Base-by-base conservation (phyloP, 345 rosid species). In the Litchi chinensis region DNA sequence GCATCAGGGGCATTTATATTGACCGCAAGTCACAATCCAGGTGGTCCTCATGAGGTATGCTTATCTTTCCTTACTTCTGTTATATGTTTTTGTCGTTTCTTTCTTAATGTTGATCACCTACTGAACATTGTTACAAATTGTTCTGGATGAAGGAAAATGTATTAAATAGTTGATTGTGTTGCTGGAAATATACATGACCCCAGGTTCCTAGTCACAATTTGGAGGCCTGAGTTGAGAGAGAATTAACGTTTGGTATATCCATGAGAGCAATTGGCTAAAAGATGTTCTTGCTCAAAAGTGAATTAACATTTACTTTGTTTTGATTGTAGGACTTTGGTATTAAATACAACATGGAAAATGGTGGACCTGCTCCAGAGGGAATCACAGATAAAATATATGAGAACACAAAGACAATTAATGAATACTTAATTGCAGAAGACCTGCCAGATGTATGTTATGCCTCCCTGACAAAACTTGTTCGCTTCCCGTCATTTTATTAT, bases 21-120 rank as follows among this genome's bases (percentile, higher is more conserved):
- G 91, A 97, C 99, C 19, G 99, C 99, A 73, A 97, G 99, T 84
- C 99, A 97, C 85, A 97, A 97, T 81, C 98, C 99, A 63, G 99
- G 99, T 79, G 99, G 99, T 79, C 99, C 99, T 59, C 77, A 85
- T 87, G 99, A 97, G 98, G 99, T 95, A 40, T 56, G 6, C 56
- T 52, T 67, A 32, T 26, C 65, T 73, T 22, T 74, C 4, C 52
- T 26, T 32, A 1, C 56, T 69, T 65, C 69, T 44, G 40, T 44
- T 52, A 65, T 59, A 22, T 32, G 2, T 57, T 63, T 52, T 44
- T 13, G 16, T 64, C 5, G 78, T 65, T 39, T 67, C 73, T 40
- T 69, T 7, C 21, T 26, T 65, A 21, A 54, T 54, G 6, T n/a
- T 77, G 59, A 8, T 57, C 65, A 40, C 22, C 67, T 11, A 18